Conservation (phyloP, 2,329 filamentous ascomycete genomes). For the Coniochaeta sp. region DNA sequence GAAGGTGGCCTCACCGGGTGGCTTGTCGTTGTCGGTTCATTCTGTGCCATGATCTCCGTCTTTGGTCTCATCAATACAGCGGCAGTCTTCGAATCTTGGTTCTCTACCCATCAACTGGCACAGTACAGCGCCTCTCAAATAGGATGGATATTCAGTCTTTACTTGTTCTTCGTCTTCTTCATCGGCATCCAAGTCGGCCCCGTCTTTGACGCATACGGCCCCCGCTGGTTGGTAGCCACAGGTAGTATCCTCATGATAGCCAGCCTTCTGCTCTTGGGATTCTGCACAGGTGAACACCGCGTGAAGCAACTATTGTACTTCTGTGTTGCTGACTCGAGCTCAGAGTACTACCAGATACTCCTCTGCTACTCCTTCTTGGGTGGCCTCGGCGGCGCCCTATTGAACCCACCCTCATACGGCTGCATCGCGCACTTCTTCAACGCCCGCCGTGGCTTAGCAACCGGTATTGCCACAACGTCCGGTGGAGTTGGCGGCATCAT, state of each 20-base stretch:
- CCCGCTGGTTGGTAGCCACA: slow-evolving; percentile 54
- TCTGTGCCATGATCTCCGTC: slow-evolving; percentile 60
- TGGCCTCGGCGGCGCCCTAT: slow-evolving; percentile 64
- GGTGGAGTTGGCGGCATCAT: slow-evolving; percentile 62
- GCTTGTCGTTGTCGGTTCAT: slow-evolving; percentile 71
- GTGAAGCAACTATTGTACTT: not conserved
- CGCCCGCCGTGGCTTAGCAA: slow-evolving; percentile 64
- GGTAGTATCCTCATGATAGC: slow-evolving; percentile 56
- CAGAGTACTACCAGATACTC: slow-evolving; percentile 73
- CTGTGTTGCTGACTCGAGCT: not conserved
- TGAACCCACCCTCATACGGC: slow-evolving; percentile 71
- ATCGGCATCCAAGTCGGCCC: slow-evolving; percentile 77
- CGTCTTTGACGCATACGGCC: slow-evolving; percentile 70
- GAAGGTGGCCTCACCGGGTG: slow-evolving; percentile 68
- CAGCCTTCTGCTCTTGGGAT: slow-evolving; percentile 58
- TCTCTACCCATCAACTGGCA: slow-evolving; percentile 64
- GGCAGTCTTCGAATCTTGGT: slow-evolving; percentile 73
- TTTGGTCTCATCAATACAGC: slow-evolving; percentile 69
- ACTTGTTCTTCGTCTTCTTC: slow-evolving; percentile 75
- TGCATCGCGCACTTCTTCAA: slow-evolving; percentile 76
- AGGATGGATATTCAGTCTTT: slow-evolving; percentile 83
- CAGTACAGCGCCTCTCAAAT: slow-evolving; percentile 59
- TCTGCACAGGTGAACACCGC: slow-evolving; percentile 44
- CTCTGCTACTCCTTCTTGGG: slow-evolving; percentile 67
- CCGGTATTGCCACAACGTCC: slow-evolving; percentile 72